These are phyloP conservation scores for Tricholoma hemisulphureum DNA, from an alignment of 768 basidiomycete species.

Conservation along the genomic window DNA sequence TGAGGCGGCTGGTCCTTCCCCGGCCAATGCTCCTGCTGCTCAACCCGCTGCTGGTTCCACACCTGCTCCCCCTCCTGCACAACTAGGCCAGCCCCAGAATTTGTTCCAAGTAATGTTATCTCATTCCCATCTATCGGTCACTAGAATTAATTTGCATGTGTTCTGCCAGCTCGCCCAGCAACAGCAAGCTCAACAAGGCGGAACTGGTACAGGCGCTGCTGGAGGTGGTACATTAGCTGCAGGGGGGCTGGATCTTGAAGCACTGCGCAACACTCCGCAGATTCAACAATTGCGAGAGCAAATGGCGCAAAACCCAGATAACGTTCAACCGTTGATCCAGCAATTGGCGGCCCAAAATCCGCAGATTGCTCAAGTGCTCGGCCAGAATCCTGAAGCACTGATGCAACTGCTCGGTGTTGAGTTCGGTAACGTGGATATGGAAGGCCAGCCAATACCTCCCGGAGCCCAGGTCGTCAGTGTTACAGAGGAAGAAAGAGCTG, in stretches of 20 bases:
- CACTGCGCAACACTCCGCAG: slow-evolving; percentile 61
- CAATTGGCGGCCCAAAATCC: slow-evolving; percentile 79
- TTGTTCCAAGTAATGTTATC: slow-evolving; percentile 72
- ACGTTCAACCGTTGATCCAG: slow-evolving; percentile 80
- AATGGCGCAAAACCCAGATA: slow-evolving; percentile 71
- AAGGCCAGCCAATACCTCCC: slow-evolving; percentile 42
- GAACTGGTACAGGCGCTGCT: slow-evolving; percentile 35
- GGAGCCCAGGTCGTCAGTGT: slow-evolving; percentile 69
- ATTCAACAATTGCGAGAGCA: slow-evolving; percentile 72
- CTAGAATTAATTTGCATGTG: not conserved
- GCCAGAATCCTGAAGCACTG: slow-evolving; percentile 69
- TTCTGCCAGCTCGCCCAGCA: slow-evolving; percentile 65
- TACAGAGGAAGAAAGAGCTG: slow-evolving; percentile 83
- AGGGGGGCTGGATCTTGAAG: slow-evolving; percentile 44
- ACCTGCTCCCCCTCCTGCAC: slow-evolving; percentile 35
- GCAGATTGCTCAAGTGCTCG: slow-evolving; percentile 63
- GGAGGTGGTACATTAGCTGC: slow-evolving; percentile 27
- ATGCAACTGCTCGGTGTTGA: slow-evolving; percentile 57
- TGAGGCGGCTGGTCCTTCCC: slow-evolving; percentile 37
- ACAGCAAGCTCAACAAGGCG: slow-evolving; percentile 53
- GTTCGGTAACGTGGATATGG: slow-evolving; percentile 36
- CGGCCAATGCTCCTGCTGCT: slow-evolving; percentile 25
- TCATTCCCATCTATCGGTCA: not conserved
- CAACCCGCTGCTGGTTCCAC: slow-evolving; percentile 33
- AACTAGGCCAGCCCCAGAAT: slow-evolving; percentile 64